These are phyloP conservation scores for Aspergillus homomorphus DNA, from an alignment of 495 filamentous ascomycete species.

Conservation along the genomic window DNA sequence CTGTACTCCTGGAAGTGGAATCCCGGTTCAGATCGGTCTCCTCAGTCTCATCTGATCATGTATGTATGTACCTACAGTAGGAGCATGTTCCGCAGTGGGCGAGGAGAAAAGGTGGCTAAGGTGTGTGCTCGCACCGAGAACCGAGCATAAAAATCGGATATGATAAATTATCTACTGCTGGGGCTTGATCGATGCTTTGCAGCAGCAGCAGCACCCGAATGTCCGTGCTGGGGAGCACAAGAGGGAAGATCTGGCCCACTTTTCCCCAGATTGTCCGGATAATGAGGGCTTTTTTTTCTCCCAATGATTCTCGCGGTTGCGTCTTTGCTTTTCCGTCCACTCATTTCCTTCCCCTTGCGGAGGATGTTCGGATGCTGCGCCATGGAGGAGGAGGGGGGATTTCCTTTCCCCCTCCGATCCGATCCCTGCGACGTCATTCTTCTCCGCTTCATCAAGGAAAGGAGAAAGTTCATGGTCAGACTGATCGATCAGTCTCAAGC, in stretches of 20 bases:
- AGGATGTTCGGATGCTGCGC: not conserved
- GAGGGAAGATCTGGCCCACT: slow-evolving; percentile 44
- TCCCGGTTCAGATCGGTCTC: slow-evolving; percentile 5
- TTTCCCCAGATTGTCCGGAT: slow-evolving; percentile 40
- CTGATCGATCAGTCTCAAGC: too few species aligned
- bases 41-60: slow-evolving; percentile 11
- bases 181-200: slow-evolving; percentile 26
- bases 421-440: slow-evolving; percentile 3
- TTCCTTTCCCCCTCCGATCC: not conserved
- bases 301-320: not conserved
- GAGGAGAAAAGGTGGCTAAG: not conserved
- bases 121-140: too few species aligned
- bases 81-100: not conserved
- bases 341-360: not conserved
- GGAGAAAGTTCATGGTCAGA: not conserved
- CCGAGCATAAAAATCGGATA: not conserved
- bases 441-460: not conserved
- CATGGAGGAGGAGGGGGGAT: not conserved
- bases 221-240: slow-evolving; percentile 36
- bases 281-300: slow-evolving; percentile 8
- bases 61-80: slow-evolving; percentile 2
- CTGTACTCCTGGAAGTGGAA: not conserved
- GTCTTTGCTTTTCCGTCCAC: slow-evolving; percentile 11
- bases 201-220: slow-evolving; percentile 31
- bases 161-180: too few species aligned